Evolutionary conservation across 495 filamentous ascomycete genomes (phyloP), one percentile per base, ranked within the genome.

Genomic region (Haplographium delicatum): DNA sequence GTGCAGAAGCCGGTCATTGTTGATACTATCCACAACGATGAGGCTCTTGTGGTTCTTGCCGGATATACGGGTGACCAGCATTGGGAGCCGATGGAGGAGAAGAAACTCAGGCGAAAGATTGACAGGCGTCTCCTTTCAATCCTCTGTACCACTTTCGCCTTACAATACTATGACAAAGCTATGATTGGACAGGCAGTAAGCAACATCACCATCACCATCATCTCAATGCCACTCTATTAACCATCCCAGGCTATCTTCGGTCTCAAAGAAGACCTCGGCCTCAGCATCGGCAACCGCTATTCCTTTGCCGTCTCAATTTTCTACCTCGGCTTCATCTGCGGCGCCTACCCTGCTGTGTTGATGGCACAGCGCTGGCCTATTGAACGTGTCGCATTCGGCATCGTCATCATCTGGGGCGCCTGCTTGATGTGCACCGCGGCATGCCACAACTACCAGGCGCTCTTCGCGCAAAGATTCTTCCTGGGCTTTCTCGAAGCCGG

Each of bases 401-500:
- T 31, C 13, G 28, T 31, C 13, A 31, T 31, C 6, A 31, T n/a
- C 13, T 31, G 28, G 28, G 28, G 28, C 6, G 13, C 13, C 28
- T 31, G 28, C 28, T n/a, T 31, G 28, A n/a, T 6, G 7, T n/a
- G 6, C 6, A 7, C 28, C 28, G 28, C 28, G 7, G 28, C 28
- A 6, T 31, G 28, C 28, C 6, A 6, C 7, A n/a, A 31, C 13
- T 31, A 31, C 28, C 6, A 31, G 13, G 7, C 6, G 6, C 13
- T 31, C 28, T 31, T 7, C 28, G 28, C 13, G 7, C 28, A 31
- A n/a, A 6, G 28, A 31, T 31, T 31, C 13, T 31, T 31, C 28
- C 28, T 23, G 28, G 79, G 79, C 3, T 60, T 75, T 19, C 68
- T 74, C 43, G 80, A 83, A 62, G 75, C 74, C 0, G 65, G 67